Evolutionary conservation across 768 basidiomycete genomes (phyloP).

Genomic region (Mycena pura): DNA sequence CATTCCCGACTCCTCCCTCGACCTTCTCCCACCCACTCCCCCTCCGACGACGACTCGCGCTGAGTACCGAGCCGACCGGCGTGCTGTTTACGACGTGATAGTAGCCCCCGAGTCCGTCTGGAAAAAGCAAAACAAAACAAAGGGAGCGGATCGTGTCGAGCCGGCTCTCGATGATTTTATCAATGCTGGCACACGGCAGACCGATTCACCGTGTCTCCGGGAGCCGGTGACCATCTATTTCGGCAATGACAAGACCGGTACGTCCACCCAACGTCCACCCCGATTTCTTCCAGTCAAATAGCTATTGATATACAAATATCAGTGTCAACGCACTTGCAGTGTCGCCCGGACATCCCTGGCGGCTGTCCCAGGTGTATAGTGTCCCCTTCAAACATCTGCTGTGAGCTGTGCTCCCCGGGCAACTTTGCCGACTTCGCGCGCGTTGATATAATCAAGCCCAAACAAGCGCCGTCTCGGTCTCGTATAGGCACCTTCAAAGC

Average conservation of each 20-base stretch:
- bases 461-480: neutral
- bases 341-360: neutral
- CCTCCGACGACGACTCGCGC: neutral
- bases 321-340: neutral
- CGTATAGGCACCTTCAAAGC: neutral
- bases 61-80: neutral
- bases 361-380: neutral
- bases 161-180: constrained; percentile 6
- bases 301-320: too few relatives aligned
- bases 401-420: neutral
- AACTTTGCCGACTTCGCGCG: neutral
- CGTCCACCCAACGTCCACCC: neutral
- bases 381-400: neutral
- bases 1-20: too few relatives aligned
- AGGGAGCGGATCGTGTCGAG: neutral
- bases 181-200: neutral
- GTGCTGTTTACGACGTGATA: neutral
- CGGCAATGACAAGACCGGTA: neutral
- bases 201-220: neutral
- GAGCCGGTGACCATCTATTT: neutral
- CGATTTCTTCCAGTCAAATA: neutral
- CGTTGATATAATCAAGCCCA: neutral
- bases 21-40: neutral
- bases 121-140: constrained; percentile 2
- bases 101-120: neutral